Evolutionary conservation across 768 basidiomycete species (phyloP).

Genomic region (Pulveroboletus sp.): DNA sequence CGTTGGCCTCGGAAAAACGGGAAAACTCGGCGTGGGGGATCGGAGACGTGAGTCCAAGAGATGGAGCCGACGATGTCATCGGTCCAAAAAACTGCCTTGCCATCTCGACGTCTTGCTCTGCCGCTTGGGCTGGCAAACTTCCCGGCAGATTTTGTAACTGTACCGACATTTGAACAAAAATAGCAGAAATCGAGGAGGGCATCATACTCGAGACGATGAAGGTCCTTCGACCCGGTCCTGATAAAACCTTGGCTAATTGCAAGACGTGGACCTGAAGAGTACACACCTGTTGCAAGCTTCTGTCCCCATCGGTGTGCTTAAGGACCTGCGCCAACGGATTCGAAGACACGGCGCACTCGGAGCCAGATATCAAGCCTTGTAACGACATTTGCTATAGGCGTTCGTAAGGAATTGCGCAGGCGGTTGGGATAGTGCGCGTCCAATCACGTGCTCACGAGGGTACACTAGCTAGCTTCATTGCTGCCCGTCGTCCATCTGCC

Average conservation of each 20-base stretch:
- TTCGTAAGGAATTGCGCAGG: background rate
- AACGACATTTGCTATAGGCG: constrained; percentile 51
- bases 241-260: background rate
- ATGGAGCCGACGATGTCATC: constrained; percentile 29
- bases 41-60: constrained; percentile 33
- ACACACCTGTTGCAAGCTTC: constrained; percentile 78
- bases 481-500: background rate
- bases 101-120: constrained; percentile 64
- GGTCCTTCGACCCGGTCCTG: constrained; percentile 75
- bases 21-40: constrained; percentile 30
- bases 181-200: background rate
- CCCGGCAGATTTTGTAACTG: constrained; percentile 77
- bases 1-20: constrained; percentile 18
- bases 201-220: constrained; percentile 62
- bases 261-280: background rate
- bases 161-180: background rate
- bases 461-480: background rate
- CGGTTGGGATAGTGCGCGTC: background rate
- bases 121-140: constrained; percentile 43
- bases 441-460: constrained; percentile 18
- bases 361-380: constrained; percentile 77
- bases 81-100: constrained; percentile 76
- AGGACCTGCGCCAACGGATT: constrained; percentile 88
- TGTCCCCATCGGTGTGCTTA: constrained; percentile 86
- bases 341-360: constrained; percentile 79